A percentile compares a stretch with the other conserved stretches of the same genome.
phyloP scores from a whole-genome alignment of 2,329 filamentous ascomycete species.

The Penicillium freii region DNA sequence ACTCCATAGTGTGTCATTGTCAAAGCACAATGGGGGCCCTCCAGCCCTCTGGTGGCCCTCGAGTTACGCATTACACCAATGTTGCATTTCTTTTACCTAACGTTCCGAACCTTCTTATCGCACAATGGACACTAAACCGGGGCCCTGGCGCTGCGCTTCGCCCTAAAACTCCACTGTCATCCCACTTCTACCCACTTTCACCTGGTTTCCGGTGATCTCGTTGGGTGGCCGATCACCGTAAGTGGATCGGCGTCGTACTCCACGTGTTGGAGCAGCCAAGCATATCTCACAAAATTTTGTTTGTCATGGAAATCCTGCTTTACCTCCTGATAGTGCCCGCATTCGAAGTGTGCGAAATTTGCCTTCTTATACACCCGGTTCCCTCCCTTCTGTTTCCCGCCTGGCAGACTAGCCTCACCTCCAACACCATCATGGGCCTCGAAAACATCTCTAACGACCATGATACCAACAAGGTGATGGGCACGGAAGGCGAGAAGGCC shows the following conservation, averaged over 20 bases:
- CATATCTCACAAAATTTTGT: slow-evolving; percentile 3
- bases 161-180: slow-evolving; percentile 1
- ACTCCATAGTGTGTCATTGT: slow-evolving; percentile 9
- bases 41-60: not conserved
- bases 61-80: slow-evolving; percentile 8
- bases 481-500: slow-evolving; percentile 16
- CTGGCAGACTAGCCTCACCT: not conserved
- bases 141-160: slow-evolving; percentile 5
- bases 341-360: slow-evolving; percentile 8
- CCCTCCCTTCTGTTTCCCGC: not conserved
- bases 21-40: not conserved
- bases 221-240: slow-evolving; percentile 13
- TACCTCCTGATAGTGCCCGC: slow-evolving; percentile 19
- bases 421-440: slow-evolving; percentile 19
- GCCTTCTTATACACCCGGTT: slow-evolving; percentile 10
- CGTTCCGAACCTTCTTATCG: slow-evolving; percentile 23
- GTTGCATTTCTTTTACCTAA: slow-evolving; percentile 27
- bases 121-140: not conserved
- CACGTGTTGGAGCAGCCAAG: slow-evolving; percentile 20
- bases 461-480: slow-evolving; percentile 16
- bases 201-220: slow-evolving; percentile 12
- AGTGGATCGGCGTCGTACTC: slow-evolving; percentile 25
- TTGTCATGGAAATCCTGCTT: slow-evolving; percentile 17
- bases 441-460: slow-evolving; percentile 17
- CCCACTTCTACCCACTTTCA: not conserved